Conservation (phyloP, 148 eudicot genomes). For the Salicornia ramosissima region DNA sequence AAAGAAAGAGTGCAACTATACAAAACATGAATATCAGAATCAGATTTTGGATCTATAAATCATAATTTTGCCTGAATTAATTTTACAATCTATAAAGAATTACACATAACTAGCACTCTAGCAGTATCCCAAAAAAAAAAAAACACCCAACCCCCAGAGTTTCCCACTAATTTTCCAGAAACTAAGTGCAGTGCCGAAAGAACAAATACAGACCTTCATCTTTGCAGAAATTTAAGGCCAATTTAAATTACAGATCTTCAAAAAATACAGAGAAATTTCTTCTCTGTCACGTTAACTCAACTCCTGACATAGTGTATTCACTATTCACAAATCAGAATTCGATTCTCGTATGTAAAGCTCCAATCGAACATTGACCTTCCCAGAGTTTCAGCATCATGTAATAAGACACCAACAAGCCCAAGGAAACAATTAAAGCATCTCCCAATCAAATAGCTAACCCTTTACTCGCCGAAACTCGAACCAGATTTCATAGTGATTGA, state of each 20-base stretch:
- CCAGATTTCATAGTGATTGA: conserved; percentile 96
- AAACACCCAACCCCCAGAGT: not conserved
- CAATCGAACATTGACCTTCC: not conserved
- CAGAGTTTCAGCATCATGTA: not conserved
- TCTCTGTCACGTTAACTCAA: not conserved
- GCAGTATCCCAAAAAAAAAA: conserved; percentile 10
- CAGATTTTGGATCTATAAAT: not conserved
- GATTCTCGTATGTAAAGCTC: not conserved
- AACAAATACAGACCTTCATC: conserved; percentile 4
- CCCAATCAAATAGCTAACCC: conserved; percentile 23
- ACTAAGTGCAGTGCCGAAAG: not conserved
- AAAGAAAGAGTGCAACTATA: not conserved
- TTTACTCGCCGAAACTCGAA: conserved; percentile 68
- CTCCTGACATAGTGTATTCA: not conserved
- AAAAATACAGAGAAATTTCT: not conserved
- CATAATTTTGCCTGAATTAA: no score
- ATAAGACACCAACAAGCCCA: not conserved
- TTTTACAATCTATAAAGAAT: conserved; percentile 25
- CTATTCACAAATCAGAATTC: conserved; percentile 1
- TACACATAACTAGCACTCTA: conserved; percentile 12
- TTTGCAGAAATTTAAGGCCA: conserved; percentile 6
- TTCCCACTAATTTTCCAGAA: not conserved
- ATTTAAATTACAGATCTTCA: conserved; percentile 7
- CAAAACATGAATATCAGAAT: not conserved
- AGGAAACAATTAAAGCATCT: not conserved